These are phyloP conservation scores for Hemileccinum impolitum DNA, from an alignment of 768 basidiomycete genomes.

Conservation along the genomic window DNA sequence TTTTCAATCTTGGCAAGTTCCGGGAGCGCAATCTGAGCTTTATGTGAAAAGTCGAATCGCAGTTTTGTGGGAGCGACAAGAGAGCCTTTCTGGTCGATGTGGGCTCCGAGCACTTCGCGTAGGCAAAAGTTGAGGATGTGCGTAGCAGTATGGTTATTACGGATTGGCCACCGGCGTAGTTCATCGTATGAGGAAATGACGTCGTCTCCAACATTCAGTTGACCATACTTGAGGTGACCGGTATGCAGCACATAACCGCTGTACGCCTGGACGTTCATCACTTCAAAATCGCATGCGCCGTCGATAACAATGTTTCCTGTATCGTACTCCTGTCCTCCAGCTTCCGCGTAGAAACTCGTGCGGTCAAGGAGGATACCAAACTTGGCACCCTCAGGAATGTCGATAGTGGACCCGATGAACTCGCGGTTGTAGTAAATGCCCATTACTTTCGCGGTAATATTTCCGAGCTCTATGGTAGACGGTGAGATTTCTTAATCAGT, in stretches of 20 bases:
- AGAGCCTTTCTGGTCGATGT: slow-evolving; percentile 97
- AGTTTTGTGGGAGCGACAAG: slow-evolving; percentile 94
- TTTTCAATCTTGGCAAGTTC: slow-evolving; percentile 83
- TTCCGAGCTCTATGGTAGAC: slow-evolving; percentile 59
- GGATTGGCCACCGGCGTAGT: slow-evolving; percentile 91
- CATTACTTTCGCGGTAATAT: slow-evolving; percentile 70
- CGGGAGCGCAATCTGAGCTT: slow-evolving; percentile 70
- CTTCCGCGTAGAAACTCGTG: slow-evolving; percentile 96
- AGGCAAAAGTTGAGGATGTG: slow-evolving; percentile 95
- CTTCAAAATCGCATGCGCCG: slow-evolving; percentile 87
- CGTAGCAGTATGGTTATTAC: slow-evolving; percentile 98
- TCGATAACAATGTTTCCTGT: slow-evolving; percentile 94
- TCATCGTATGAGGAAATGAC: slow-evolving; percentile 94
- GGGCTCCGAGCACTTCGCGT: slow-evolving; percentile 93
- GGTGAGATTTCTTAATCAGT: slow-evolving; percentile 1
- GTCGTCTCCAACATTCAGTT: slow-evolving; percentile 70
- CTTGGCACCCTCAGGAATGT: slow-evolving; percentile 57
- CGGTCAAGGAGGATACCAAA: slow-evolving; percentile 90
- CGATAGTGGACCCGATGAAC: slow-evolving; percentile 65
- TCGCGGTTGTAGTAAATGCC: slow-evolving; percentile 81
- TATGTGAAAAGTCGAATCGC: slow-evolving; percentile 98
- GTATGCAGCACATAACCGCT: slow-evolving; percentile 96
- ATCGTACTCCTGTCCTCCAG: slow-evolving; percentile 96
- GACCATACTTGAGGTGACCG: slow-evolving; percentile 86
- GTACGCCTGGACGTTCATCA: slow-evolving; percentile 89